Conservation (phyloP, 2,329 filamentous ascomycete species). For the Monosporascus sp. region DNA sequence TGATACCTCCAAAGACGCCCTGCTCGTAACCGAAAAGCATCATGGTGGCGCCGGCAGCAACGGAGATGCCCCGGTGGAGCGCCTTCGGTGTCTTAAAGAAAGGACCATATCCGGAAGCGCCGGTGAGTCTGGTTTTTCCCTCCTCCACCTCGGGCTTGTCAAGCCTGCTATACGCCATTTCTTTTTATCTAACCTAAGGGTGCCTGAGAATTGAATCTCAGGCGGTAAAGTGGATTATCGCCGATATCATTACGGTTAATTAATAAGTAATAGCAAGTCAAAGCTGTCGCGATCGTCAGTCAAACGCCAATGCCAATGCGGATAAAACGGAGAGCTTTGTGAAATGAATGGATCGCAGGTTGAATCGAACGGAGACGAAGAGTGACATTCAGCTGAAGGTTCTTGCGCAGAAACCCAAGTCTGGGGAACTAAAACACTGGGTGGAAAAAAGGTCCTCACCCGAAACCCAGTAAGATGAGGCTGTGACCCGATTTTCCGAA, state of each 20-base stretch:
- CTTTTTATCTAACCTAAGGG: not conserved
- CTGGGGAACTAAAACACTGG: no score
- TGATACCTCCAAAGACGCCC: not conserved
- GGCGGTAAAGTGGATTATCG: not conserved
- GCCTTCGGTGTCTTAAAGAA: not conserved
- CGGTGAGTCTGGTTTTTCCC: not conserved
- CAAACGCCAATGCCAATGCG: no score
- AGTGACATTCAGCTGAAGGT: no score
- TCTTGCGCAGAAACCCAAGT: no score
- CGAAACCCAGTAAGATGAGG: not conserved
- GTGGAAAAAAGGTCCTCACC: no score
- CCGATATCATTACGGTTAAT: not conserved
- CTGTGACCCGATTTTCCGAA: not conserved
- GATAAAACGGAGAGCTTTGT: no score
- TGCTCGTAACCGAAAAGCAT: slow-evolving; percentile 1
- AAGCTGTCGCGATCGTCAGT: not conserved
- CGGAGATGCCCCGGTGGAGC: not conserved
- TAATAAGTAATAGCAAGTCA: not conserved
- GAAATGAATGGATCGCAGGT: no score
- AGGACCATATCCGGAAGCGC: not conserved
- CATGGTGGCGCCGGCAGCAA: not conserved
- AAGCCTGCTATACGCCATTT: not conserved
- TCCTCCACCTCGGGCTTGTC: not conserved
- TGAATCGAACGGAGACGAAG: no score
- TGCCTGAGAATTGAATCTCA: slow-evolving; percentile 1